These are phyloP conservation scores for Pythium sp. DNA, from an alignment of 352 stramenopile species.

Conservation along the genomic window DNA sequence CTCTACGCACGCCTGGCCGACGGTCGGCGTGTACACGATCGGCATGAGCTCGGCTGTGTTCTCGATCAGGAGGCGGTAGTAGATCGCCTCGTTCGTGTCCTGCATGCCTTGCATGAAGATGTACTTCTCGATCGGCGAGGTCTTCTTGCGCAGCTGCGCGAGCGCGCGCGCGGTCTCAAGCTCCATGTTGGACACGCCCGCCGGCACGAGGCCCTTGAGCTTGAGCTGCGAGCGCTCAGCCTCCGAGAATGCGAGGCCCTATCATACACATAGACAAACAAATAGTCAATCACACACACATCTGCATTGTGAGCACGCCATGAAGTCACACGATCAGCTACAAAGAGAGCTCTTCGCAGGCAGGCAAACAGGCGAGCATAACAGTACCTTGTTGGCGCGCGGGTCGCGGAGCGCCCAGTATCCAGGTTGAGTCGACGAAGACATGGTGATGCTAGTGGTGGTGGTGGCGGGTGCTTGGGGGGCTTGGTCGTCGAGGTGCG, in stretches of 20 bases:
- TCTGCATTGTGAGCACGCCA: too few relatives aligned
- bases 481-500: too few relatives aligned
- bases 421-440: slow-evolving; percentile 8
- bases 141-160: slow-evolving; percentile 76
- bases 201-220: slow-evolving; percentile 91
- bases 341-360: too few relatives aligned
- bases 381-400: slow-evolving; percentile 18
- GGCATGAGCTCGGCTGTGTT: slow-evolving; percentile 93
- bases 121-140: slow-evolving; percentile 92
- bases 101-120: slow-evolving; percentile 90
- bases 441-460: neutral
- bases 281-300: too few relatives aligned
- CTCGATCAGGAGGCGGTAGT: slow-evolving; percentile 89
- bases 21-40: slow-evolving; percentile 97
- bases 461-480: neutral
- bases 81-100: slow-evolving; percentile 89
- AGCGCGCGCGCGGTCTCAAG: slow-evolving; percentile 86
- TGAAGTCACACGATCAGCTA: too few relatives aligned
- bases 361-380: neutral
- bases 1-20: slow-evolving; percentile 90
- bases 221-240: slow-evolving; percentile 86
- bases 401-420: slow-evolving; percentile 19
- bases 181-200: slow-evolving; percentile 75
- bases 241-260: slow-evolving; percentile 91
- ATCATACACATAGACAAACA: neutral